Percentiles rank a stretch among this genome's conserved stretches.
Conservation (phyloP, 176 grass and related monocot genomes). For the Zea mays region DNA sequence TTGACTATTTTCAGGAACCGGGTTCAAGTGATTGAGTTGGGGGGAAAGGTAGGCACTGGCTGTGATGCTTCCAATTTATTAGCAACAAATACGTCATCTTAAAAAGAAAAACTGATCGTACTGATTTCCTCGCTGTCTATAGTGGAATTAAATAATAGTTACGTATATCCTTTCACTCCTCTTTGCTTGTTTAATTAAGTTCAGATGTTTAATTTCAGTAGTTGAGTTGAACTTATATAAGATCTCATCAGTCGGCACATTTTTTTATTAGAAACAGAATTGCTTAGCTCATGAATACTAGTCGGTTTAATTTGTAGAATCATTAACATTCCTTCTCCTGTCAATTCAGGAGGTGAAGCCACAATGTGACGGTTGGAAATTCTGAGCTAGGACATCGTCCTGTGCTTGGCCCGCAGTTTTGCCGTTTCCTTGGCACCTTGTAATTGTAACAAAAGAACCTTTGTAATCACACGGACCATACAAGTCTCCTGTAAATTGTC, state of each 20-base stretch:
- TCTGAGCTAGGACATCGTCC: not conserved
- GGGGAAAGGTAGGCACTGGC: slow-evolving; percentile 19
- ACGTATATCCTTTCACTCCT: not conserved
- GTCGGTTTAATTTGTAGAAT: not conserved
- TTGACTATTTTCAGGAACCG: slow-evolving; percentile 40
- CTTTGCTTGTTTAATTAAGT: not conserved
- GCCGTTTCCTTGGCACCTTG: not conserved
- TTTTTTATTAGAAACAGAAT: not conserved
- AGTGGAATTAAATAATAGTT: not conserved
- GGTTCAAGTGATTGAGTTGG: not conserved
- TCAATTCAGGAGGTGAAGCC: slow-evolving; percentile 21
- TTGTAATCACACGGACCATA: slow-evolving; percentile 10
- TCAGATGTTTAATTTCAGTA: not conserved
- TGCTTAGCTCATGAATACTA: not conserved
- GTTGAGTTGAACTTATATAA: not conserved
- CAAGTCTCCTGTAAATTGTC: not conserved
- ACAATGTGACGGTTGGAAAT: slow-evolving; percentile 15
- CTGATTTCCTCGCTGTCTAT: not conserved
- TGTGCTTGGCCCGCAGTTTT: not conserved
- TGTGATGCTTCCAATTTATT: slow-evolving; percentile 10
- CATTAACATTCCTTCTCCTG: not conserved
- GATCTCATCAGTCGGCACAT: not conserved
- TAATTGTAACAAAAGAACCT: not conserved
- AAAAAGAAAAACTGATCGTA: not conserved
- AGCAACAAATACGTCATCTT: not conserved